Percentiles rank a stretch among this genome's conserved stretches.
Conservation (phyloP, 108 stramenopile species). For the Cyclotella kingstonii region DNA sequence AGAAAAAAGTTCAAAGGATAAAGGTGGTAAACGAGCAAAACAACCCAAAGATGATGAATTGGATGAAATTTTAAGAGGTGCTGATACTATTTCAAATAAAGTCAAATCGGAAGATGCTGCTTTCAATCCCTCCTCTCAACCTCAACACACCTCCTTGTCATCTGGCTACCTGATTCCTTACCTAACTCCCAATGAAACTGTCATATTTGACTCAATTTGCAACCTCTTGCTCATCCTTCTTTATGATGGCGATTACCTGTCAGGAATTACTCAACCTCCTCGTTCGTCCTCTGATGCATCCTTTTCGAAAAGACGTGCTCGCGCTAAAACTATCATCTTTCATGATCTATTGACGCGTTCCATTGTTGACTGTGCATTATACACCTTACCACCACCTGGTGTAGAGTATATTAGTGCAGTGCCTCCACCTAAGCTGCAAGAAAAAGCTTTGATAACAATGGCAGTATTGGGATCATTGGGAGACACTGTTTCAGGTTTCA, state of each 20-base stretch:
- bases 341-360: constrained; percentile 47
- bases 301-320: constrained; percentile 22
- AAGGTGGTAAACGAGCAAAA: constrained; percentile 31
- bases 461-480: constrained; percentile 49
- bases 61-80: constrained; percentile 60
- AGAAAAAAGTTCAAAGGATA: constrained; percentile 3
- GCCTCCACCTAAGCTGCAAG: constrained; percentile 58
- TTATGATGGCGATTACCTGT: constrained; percentile 43
- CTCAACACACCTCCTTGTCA: constrained; percentile 3
- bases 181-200: constrained; percentile 39
- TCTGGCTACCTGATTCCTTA: constrained; percentile 30
- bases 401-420: constrained; percentile 52
- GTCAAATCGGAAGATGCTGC: constrained; percentile 9
- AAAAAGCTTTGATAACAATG: constrained; percentile 58
- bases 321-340: constrained; percentile 49
- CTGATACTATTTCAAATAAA: neutral
- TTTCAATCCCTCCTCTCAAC: constrained; percentile 4
- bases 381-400: constrained; percentile 50
- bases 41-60: constrained; percentile 61
- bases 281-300: constrained; percentile 40
- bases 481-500: constrained; percentile 16
- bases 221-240: constrained; percentile 54
- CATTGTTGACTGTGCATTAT: constrained; percentile 67
- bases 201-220: constrained; percentile 47
- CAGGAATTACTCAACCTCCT: constrained; percentile 36